Base-by-base conservation (phyloP, 148 eudicot species). In the Rhododendron vialii region DNA sequence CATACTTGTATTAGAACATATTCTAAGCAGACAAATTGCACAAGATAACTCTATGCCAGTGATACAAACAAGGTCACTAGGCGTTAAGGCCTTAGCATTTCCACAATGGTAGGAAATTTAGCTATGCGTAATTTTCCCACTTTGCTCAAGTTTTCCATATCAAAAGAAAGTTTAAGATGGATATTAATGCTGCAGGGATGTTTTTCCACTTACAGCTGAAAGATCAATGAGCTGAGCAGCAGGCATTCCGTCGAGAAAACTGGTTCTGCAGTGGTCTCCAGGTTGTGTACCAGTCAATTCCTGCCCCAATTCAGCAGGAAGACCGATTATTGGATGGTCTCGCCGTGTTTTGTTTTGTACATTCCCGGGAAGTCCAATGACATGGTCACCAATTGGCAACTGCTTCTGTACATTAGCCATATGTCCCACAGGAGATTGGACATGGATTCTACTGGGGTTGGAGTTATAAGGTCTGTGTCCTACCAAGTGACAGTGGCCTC, bases 401-500 rank as follows among this genome's bases (percentile, higher is more conserved):
- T 83, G 36, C 80, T 84, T 91, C 81, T 83, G 89, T 28, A 91
- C 57, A 78, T 91, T 91, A 61, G 87, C 69, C 67, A 81, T 71
- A 84, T 90, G 88, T 41, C 78, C 90, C 73, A 74, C 87, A 73
- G 90, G 80, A 80, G 88, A 80, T 18, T 80, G 86, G 41, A 85
- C 85, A 17, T 85, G 30, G 50, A 59, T 24, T 67, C 80, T 89
- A 50, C 15, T 83, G 26, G 30, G 61, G 38, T 85, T 83, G 35
- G 79, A 71, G 61, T 86, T 90, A 79, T 35, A 67, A 85, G 92
- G 92, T 85, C 85, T 89, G 87, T 88, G 84, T 57, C 98, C 99
- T 81, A 93, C 81, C 84, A 92, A 89, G 89, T 97, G 96, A 89
- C 96, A 94, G 89, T 94, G 92, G 69, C 85, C 83, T 89, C 48